Evolutionary conservation across 2,329 filamentous ascomycete genomes (phyloP).

Genomic region (Saccharata proteae): DNA sequence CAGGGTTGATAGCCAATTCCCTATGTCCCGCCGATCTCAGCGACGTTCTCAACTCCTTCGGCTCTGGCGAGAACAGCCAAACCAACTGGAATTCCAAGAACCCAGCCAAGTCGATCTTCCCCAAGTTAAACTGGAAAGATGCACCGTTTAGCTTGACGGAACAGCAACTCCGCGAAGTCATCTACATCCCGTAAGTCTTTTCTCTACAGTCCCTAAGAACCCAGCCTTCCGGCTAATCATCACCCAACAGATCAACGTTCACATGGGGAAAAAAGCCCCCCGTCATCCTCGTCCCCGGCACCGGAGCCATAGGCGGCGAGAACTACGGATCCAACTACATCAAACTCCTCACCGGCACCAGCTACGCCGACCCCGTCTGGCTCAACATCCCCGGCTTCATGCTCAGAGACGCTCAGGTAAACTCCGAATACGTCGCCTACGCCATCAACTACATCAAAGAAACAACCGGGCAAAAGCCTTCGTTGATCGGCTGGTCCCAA

Average conservation of each 20-base stretch:
- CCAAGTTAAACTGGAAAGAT: too few species aligned
- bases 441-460: conserved; percentile 44
- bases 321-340: conserved; percentile 37
- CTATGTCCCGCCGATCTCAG: neutral
- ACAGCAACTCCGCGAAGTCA: conserved; percentile 34
- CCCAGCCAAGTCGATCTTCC: too few species aligned
- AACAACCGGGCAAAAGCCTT: conserved; percentile 28
- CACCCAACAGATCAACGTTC: too few species aligned
- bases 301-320: conserved; percentile 35
- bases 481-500: conserved; percentile 43
- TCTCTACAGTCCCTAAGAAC: too few species aligned
- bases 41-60: neutral
- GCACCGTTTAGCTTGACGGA: conserved; percentile 39
- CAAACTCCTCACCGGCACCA: conserved; percentile 32
- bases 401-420: conserved; percentile 38
- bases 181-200: conserved; percentile 37
- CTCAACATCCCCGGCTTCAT: conserved; percentile 41
- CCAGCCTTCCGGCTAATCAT: too few species aligned
- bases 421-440: conserved; percentile 45
- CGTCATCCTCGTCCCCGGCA: conserved; percentile 43
- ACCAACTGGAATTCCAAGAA: too few species aligned
- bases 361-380: conserved; percentile 41
- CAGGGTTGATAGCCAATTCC: conserved; percentile 1
- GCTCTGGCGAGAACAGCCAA: neutral
- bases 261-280: conserved; percentile 34